Percentiles rank a stretch among this genome's conserved stretches.
Evolutionary conservation across 2,329 filamentous ascomycete genomes (phyloP).

Genomic region (Pseudonectria foliicola): DNA sequence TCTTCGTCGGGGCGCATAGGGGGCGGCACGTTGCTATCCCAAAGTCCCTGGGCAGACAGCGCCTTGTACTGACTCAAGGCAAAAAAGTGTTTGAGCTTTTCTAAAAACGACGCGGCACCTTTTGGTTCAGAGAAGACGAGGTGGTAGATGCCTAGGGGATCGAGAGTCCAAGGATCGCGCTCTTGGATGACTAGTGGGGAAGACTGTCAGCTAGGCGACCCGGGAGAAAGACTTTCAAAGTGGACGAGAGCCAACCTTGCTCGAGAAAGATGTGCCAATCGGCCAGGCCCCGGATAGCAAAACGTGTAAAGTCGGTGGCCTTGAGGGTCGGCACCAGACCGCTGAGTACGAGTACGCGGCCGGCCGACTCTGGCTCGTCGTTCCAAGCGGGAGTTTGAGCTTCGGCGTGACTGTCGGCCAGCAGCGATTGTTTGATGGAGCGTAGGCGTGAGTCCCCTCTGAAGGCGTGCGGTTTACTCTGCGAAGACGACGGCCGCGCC

Average conservation of each 20-base stretch:
- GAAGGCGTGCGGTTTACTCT: neutral
- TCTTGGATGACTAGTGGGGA: conserved; percentile 48
- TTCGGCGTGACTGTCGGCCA: neutral
- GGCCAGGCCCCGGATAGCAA: conserved; percentile 59
- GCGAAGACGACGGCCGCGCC: neutral
- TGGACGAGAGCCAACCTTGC: conserved; percentile 35
- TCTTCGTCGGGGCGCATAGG: conserved; percentile 15
- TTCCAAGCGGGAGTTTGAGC: neutral
- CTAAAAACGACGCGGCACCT: conserved; percentile 55
- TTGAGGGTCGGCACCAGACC: conserved; percentile 52
- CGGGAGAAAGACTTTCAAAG: neutral
- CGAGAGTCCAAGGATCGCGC: conserved; percentile 56
- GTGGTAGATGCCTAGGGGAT: conserved; percentile 58
- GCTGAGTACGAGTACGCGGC: conserved; percentile 46
- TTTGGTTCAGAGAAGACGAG: conserved; percentile 56
- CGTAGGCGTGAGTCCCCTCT: no score
- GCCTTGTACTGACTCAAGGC: conserved; percentile 23
- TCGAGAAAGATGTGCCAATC: conserved; percentile 59
- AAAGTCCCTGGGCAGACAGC: conserved; percentile 23
- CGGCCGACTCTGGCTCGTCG: neutral
- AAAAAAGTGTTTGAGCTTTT: conserved; percentile 28
- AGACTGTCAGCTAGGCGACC: conserved; percentile 1
- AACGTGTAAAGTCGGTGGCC: conserved; percentile 63
- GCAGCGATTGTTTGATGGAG: no score
- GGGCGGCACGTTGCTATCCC: conserved; percentile 21